These are phyloP conservation scores for Pythium folliculosum DNA, from an alignment of 352 stramenopile genomes.

Conservation along the genomic window DNA sequence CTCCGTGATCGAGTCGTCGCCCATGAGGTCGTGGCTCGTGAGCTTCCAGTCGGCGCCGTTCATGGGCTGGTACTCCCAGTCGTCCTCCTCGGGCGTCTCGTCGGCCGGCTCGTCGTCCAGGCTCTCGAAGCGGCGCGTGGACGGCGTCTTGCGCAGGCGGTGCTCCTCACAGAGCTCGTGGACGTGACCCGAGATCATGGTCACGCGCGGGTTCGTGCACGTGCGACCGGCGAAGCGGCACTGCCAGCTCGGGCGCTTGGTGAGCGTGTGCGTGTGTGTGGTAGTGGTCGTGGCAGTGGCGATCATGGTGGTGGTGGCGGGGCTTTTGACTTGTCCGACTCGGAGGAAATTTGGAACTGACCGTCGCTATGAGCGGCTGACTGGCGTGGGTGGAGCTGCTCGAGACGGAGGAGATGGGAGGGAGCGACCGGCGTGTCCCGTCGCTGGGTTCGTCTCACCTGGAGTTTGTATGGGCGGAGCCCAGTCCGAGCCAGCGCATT, in stretches of 20 bases:
- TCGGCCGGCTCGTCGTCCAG: not conserved
- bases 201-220: conserved; percentile 17
- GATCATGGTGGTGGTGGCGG: conserved; percentile 2
- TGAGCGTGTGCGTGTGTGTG: not conserved
- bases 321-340: not conserved
- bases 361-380: not conserved
- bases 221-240: conserved; percentile 5
- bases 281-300: not conserved
- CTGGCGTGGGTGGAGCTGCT: too few relatives aligned
- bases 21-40: conserved; percentile 3
- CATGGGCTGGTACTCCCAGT: conserved; percentile 19
- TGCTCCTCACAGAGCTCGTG: conserved; percentile 30
- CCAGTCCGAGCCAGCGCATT: too few relatives aligned
- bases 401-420: too few relatives aligned
- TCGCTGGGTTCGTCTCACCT: too few relatives aligned
- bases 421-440: too few relatives aligned
- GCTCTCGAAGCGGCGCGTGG: not conserved
- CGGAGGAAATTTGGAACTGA: not conserved
- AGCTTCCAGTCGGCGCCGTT: conserved; percentile 12
- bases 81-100: not conserved
- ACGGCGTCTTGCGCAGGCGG: conserved; percentile 4
- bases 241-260: conserved; percentile 3
- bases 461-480: too few relatives aligned
- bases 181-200: conserved; percentile 7
- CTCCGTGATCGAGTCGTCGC: not conserved